A percentile compares a stretch with the other conserved stretches of the same genome.
These are phyloP conservation scores for Capsella bursapastoris DNA, from an alignment of 345 rosid species.

Conservation along the genomic window DNA sequence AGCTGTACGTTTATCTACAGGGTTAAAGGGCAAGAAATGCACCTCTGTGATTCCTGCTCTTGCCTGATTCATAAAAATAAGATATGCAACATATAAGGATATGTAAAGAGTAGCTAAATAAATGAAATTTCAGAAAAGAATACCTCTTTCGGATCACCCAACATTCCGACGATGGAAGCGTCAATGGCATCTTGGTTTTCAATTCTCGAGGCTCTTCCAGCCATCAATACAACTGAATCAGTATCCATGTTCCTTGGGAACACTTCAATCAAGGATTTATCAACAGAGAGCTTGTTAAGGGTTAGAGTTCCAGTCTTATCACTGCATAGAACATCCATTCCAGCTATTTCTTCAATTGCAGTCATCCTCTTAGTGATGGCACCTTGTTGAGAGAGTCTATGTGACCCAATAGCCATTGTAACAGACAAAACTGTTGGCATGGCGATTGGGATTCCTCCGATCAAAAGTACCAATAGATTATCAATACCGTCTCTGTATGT, in stretches of 20 bases:
- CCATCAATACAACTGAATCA: constrained; percentile 59
- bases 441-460: constrained; percentile 96
- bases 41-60: constrained; percentile 86
- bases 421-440: constrained; percentile 96
- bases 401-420: constrained; percentile 98
- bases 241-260: constrained; percentile 51
- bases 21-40: constrained; percentile 95
- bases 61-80: constrained; percentile 50
- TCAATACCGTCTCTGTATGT: constrained; percentile 84
- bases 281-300: constrained; percentile 92
- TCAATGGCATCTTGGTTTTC: constrained; percentile 99
- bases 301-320: constrained; percentile 97
- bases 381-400: constrained; percentile 87
- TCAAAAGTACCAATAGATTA: constrained; percentile 88
- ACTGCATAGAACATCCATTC: constrained; percentile 97
- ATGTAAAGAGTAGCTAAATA: background rate
- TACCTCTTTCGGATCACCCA: constrained; percentile 83
- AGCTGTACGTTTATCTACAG: constrained; percentile 93
- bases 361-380: constrained; percentile 99
- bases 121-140: background rate
- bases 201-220: constrained; percentile 87
- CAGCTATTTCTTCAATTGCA: constrained; percentile 97
- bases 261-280: constrained; percentile 78
- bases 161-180: constrained; percentile 89
- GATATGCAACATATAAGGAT: background rate